Conservation (phyloP, 352 stramenopile genomes). For the Globisporangium yorkense region DNA sequence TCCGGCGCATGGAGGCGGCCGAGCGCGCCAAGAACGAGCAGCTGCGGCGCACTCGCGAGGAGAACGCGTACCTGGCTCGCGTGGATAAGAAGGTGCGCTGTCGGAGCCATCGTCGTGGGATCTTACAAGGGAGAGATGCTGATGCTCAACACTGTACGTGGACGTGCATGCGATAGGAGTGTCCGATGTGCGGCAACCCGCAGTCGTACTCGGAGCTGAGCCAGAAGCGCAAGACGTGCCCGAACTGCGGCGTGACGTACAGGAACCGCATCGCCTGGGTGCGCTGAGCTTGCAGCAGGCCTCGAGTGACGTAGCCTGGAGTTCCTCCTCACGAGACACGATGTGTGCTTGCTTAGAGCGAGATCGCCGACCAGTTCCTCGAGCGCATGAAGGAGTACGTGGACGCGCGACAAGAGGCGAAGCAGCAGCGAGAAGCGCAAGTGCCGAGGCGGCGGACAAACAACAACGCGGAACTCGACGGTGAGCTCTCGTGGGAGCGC, state of each 20-base stretch:
- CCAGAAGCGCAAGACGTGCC: slow-evolving; percentile 78
- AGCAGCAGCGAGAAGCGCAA: slow-evolving; percentile 14
- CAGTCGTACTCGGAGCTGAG: slow-evolving; percentile 73
- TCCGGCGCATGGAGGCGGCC: slow-evolving; percentile 66
- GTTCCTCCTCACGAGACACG: neutral
- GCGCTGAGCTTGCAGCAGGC: neutral
- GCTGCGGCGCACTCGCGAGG: slow-evolving; percentile 53
- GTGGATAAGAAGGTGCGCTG: slow-evolving; percentile 65
- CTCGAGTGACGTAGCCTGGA: neutral
- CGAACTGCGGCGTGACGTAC: slow-evolving; percentile 70
- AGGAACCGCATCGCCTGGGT: slow-evolving; percentile 64
- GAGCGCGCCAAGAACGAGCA: slow-evolving; percentile 52
- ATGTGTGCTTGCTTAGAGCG: slow-evolving; percentile 20
- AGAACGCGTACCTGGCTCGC: slow-evolving; percentile 42
- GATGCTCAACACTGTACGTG: too few relatives aligned
- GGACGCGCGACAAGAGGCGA: slow-evolving; percentile 9
- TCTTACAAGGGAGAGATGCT: too few relatives aligned
- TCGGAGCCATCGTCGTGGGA: too few relatives aligned
- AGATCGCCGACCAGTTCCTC: slow-evolving; percentile 60
- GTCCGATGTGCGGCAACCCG: slow-evolving; percentile 56
- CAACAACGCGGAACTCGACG: neutral
- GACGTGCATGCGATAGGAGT: slow-evolving; percentile 28
- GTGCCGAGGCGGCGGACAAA: neutral
- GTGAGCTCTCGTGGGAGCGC: slow-evolving; percentile 31
- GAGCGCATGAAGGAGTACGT: slow-evolving; percentile 42